phyloP scores from a whole-genome alignment of 2,329 filamentous ascomycete genomes.

The Paracorniculantispora psalliotae region DNA sequence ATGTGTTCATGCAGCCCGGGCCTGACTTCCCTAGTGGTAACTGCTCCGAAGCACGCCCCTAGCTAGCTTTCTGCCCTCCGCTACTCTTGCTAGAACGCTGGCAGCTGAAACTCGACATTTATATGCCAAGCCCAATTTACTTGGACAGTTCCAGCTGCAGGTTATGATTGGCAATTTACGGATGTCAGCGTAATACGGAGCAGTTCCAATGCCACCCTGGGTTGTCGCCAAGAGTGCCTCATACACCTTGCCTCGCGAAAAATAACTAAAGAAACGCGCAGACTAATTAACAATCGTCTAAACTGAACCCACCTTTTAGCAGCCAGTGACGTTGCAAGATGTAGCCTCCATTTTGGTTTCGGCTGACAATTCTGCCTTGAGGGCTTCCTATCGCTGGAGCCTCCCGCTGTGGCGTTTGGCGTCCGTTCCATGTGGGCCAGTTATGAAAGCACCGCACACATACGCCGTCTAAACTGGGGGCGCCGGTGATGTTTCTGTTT shows the following conservation, averaged over 20 bases:
- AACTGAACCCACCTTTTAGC: not conserved
- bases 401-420: constrained; percentile 2
- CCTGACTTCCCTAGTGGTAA: too few relatives aligned
- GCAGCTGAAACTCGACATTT: too few relatives aligned
- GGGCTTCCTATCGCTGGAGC: not conserved
- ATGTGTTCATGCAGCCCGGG: too few relatives aligned
- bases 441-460: not conserved
- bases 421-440: constrained; percentile 1
- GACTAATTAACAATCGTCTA: not conserved
- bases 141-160: too few relatives aligned
- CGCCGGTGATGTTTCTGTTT: not conserved
- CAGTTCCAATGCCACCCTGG: too few relatives aligned
- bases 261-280: not conserved
- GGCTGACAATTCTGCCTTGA: constrained; percentile 11
- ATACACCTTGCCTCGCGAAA: not conserved
- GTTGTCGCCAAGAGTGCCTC: too few relatives aligned
- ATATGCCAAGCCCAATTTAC: too few relatives aligned
- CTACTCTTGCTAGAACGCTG: too few relatives aligned
- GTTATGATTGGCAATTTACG: too few relatives aligned
- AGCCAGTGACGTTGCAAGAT: not conserved
- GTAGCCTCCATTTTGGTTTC: not conserved
- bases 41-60: too few relatives aligned
- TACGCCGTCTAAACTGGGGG: not conserved
- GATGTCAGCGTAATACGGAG: too few relatives aligned
- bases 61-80: too few relatives aligned